Evolutionary conservation across 139 green algal genomes (phyloP), one percentile per base, ranked within the genome.

Genomic region (Closterium sp.): DNA sequence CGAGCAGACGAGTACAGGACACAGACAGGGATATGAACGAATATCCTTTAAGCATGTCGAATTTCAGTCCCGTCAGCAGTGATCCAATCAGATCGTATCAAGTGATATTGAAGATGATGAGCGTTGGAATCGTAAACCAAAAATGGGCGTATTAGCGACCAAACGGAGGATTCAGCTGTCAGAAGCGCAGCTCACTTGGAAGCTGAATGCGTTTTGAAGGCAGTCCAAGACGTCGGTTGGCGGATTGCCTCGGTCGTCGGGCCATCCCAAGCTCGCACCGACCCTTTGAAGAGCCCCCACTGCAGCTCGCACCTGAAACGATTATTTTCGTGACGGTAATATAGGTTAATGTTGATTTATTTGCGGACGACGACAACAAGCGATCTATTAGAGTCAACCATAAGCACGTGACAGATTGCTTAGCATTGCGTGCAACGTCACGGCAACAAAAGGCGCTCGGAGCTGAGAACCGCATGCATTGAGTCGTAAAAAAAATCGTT

Each of bases 171-270:
- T 42, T 42, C 34, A 50, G 38, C 38, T 50, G 38, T 50, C 38
- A 50, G 7, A 50, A 50, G 38, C 38, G 5, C 62, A 79, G 62
- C 62, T 79, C 29, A 93, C 91, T 27, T 93, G 91, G 88, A 93
- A 93, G 87, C 28, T 27, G 50, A 93, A 93, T 11, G 32, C 28
- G 6, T 89, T 29, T 24, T 85, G 31, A 89, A 93, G 50, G 88
- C 91, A 93, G 45, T 93, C 91, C 31, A 93, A 34, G 38, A 93
- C n/a, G 50, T 93, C 91, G 11, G 31, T n/a, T 2, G 62, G 29
- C 22, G 29, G 21, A 28, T 30, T 50, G 6, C 42, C 90, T 24
- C 34, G 27, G 32, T 31, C 28, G 21, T 28, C 19, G 22, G 90
- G 29, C 70, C 79, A 90, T 24, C 90, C 22, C 28, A 92, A 88